Percentiles rank a stretch among this genome's conserved stretches.
phyloP scores from a whole-genome alignment of 1,284 basidiomycete species.

The Apiotrichum laibachii region DNA sequence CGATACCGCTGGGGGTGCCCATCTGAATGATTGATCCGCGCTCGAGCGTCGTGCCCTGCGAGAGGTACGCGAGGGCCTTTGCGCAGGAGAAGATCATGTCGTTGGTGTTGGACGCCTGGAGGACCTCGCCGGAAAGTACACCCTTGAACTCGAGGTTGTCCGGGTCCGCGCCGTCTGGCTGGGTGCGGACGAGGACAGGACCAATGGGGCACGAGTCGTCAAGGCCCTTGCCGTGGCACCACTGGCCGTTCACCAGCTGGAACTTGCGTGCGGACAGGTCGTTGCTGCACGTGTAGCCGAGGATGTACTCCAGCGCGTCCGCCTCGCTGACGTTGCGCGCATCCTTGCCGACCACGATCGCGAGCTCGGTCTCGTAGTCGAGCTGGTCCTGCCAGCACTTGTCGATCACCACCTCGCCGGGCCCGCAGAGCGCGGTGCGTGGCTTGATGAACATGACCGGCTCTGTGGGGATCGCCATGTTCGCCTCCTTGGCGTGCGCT shows the following conservation, averaged over 20 bases:
- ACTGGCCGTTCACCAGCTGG: slow-evolving; percentile 47
- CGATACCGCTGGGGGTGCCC: slow-evolving; percentile 50
- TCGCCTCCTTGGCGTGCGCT: slow-evolving; percentile 15
- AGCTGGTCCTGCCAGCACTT: slow-evolving; percentile 53
- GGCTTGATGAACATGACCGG: slow-evolving; percentile 52
- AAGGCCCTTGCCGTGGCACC: slow-evolving; percentile 51
- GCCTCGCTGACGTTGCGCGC: slow-evolving; percentile 54
- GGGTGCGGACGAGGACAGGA: slow-evolving; percentile 39
- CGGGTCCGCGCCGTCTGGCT: slow-evolving; percentile 14
- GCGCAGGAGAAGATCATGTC: slow-evolving; percentile 52
- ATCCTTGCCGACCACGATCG: slow-evolving; percentile 53
- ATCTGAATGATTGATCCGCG: slow-evolving; percentile 78
- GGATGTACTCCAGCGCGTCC: slow-evolving; percentile 53
- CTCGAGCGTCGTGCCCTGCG: slow-evolving; percentile 78
- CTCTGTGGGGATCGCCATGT: slow-evolving; percentile 42
- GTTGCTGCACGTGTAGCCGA: slow-evolving; percentile 60
- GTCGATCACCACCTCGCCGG: slow-evolving; percentile 50
- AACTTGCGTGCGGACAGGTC: slow-evolving; percentile 46
- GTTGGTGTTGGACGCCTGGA: slow-evolving; percentile 23
- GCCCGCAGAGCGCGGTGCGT: slow-evolving; percentile 52
- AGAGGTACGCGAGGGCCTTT: slow-evolving; percentile 62
- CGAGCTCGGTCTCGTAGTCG: slow-evolving; percentile 55
- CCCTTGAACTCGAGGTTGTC: slow-evolving; percentile 23
- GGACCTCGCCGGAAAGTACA: slow-evolving; percentile 19
- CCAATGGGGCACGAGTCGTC: slow-evolving; percentile 52